Percentiles rank a stretch among this genome's conserved stretches.
Evolutionary conservation across 495 filamentous ascomycete species (phyloP).

Genomic region (Neurospora africana): DNA sequence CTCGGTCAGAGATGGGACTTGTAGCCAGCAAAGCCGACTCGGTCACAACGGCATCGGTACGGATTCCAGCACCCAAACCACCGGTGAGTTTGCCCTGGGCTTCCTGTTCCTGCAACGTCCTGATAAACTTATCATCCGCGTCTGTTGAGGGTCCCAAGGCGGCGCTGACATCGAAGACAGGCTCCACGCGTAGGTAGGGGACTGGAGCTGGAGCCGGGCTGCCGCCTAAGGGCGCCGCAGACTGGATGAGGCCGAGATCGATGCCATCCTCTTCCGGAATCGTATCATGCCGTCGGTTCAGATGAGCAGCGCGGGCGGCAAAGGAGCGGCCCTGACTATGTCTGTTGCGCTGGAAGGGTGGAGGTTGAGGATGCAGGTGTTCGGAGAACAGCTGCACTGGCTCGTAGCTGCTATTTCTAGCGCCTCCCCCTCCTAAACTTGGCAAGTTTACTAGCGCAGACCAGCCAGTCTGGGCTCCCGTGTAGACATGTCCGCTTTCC

Average conservation of each 20-base stretch:
- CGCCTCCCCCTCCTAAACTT: not conserved
- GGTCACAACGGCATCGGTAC: conserved; percentile 26
- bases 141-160: conserved; percentile 25
- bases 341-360: conserved; percentile 3
- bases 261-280: conserved; percentile 35
- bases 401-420: conserved; percentile 22
- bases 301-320: conserved; percentile 2
- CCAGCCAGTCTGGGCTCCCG: conserved; percentile 5
- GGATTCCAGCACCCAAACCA: conserved; percentile 36
- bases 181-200: conserved; percentile 7
- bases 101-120: conserved; percentile 32
- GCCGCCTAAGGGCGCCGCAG: conserved; percentile 23
- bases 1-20: conserved; percentile 20
- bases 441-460: conserved; percentile 8
- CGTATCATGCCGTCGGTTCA: conserved; percentile 20
- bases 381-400: conserved; percentile 12
- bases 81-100: conserved; percentile 37
- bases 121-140: conserved; percentile 30
- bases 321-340: conserved; percentile 6
- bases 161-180: conserved; percentile 29
- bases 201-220: conserved; percentile 6
- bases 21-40: conserved; percentile 31
- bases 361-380: not conserved
- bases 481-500: conserved; percentile 8
- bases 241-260: conserved; percentile 28